phyloP scores from a whole-genome alignment of 2,329 filamentous ascomycete species.

The Xylaria sp. region DNA sequence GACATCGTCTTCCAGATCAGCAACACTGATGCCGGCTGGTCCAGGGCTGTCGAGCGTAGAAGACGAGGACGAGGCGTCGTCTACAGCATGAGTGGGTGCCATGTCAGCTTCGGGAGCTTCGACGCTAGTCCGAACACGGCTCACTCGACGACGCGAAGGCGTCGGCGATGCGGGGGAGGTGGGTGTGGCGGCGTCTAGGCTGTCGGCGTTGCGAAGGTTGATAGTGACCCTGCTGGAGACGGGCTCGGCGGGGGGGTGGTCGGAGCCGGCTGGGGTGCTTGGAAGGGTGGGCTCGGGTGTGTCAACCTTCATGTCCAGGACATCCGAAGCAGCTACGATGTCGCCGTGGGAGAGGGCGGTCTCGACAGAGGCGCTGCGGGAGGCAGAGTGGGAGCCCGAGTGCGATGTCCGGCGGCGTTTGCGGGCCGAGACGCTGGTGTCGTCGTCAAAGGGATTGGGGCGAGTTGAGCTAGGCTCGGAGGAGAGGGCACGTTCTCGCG shows the following conservation, averaged over 20 bases:
- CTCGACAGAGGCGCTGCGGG: slow-evolving; percentile 65
- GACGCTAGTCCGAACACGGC: slow-evolving; percentile 58
- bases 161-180: slow-evolving; percentile 59
- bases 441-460: slow-evolving; percentile 73
- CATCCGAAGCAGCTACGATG: slow-evolving; percentile 48
- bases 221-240: slow-evolving; percentile 70
- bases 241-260: slow-evolving; percentile 54
- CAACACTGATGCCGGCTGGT: slow-evolving; percentile 56
- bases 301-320: slow-evolving; percentile 56
- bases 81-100: slow-evolving; percentile 43
- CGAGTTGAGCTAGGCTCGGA: slow-evolving; percentile 72
- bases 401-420: slow-evolving; percentile 72
- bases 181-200: slow-evolving; percentile 54
- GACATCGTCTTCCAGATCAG: slow-evolving; percentile 51
- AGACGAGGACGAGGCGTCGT: slow-evolving; percentile 51
- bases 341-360: slow-evolving; percentile 51
- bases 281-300: slow-evolving; percentile 53
- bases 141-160: slow-evolving; percentile 41
- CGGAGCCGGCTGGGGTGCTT: slow-evolving; percentile 55
- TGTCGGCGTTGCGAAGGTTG: slow-evolving; percentile 64
- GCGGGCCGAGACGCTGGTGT: slow-evolving; percentile 60
- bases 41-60: slow-evolving; percentile 58
- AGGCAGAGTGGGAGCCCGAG: slow-evolving; percentile 65
- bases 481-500: slow-evolving; percentile 68
- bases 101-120: slow-evolving; percentile 58